A percentile compares a stretch with the other conserved stretches of the same genome.
These are phyloP conservation scores for Cordia subcordata DNA, from an alignment of 257 asterid species.

Conservation along the genomic window DNA sequence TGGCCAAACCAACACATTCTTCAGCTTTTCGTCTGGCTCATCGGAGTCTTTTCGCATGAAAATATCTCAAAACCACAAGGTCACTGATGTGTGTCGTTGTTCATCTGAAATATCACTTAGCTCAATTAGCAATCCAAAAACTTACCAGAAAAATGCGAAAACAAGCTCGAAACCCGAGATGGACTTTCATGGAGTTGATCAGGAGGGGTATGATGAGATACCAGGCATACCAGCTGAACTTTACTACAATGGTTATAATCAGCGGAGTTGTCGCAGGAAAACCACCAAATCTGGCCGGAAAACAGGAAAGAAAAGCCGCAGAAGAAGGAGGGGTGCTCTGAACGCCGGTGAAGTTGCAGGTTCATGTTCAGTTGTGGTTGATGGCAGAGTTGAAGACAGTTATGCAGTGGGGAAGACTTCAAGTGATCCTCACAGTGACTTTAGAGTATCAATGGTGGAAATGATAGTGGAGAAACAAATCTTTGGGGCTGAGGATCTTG, in stretches of 20 bases:
- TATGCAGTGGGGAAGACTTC: constrained; percentile 63
- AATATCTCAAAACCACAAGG: constrained; percentile 22
- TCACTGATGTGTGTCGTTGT: constrained; percentile 22
- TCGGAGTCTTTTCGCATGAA: constrained; percentile 48
- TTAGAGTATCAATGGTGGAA: constrained; percentile 79
- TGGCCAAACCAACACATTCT: constrained; percentile 27
- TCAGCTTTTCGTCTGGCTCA: constrained; percentile 54
- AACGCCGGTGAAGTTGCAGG: neutral
- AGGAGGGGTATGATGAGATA: constrained; percentile 2
- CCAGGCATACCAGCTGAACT: constrained; percentile 15
- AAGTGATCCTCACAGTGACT: constrained; percentile 57
- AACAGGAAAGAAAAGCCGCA: constrained; percentile 2
- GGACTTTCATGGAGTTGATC: neutral
- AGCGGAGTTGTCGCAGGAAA: neutral
- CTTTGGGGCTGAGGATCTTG: constrained; percentile 51
- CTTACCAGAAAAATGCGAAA: constrained; percentile 3
- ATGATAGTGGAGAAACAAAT: constrained; percentile 71
- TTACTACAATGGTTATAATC: constrained; percentile 14
- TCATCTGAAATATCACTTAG: constrained; percentile 21
- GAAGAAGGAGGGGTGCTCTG: constrained; percentile 2
- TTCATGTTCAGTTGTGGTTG: neutral
- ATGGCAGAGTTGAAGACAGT: constrained; percentile 32
- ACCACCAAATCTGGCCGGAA: constrained; percentile 7
- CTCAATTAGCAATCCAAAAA: neutral
- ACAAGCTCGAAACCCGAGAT: neutral